A percentile compares a stretch with the other conserved stretches of the same genome.
phyloP scores from a whole-genome alignment of 495 filamentous ascomycete genomes.

The Lentithecium fluviatile region DNA sequence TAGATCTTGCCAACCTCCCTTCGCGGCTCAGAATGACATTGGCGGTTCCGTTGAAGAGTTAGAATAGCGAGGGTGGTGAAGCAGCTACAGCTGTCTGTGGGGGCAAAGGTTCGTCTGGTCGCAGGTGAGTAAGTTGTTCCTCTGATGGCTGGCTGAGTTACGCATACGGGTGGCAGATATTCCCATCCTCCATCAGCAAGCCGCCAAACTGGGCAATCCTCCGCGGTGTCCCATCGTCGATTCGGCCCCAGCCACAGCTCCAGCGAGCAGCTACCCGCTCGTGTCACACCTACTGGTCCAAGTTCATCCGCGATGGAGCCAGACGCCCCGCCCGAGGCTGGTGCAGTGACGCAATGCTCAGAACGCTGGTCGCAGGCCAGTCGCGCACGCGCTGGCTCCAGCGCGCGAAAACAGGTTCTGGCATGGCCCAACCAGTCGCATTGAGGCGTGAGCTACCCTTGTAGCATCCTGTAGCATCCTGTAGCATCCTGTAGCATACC shows the following conservation, averaged over 20 bases:
- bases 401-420: constrained; percentile 32
- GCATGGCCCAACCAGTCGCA: not conserved
- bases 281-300: constrained; percentile 15
- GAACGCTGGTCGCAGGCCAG: constrained; percentile 1
- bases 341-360: constrained; percentile 35
- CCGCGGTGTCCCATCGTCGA: constrained; percentile 21
- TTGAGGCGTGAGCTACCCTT: constrained; percentile 35
- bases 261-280: constrained; percentile 5
- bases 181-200: not conserved
- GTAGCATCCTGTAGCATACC: too few species aligned
- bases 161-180: too few species aligned
- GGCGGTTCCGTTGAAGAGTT: not conserved
- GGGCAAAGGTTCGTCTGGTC: too few species aligned
- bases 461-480: too few species aligned
- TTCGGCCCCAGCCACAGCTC: constrained; percentile 28
- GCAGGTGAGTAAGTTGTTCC: too few species aligned
- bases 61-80: too few species aligned
- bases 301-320: constrained; percentile 10
- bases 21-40: too few species aligned
- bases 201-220: not conserved
- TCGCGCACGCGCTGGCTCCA: constrained; percentile 9
- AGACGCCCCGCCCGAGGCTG: constrained; percentile 32
- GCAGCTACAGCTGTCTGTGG: not conserved
- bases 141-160: too few species aligned
- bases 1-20: not conserved